Percentiles rank a stretch among this genome's conserved stretches.
Conservation (phyloP, 805 yeast genomes). For the Isabelozyma rhagii region DNA sequence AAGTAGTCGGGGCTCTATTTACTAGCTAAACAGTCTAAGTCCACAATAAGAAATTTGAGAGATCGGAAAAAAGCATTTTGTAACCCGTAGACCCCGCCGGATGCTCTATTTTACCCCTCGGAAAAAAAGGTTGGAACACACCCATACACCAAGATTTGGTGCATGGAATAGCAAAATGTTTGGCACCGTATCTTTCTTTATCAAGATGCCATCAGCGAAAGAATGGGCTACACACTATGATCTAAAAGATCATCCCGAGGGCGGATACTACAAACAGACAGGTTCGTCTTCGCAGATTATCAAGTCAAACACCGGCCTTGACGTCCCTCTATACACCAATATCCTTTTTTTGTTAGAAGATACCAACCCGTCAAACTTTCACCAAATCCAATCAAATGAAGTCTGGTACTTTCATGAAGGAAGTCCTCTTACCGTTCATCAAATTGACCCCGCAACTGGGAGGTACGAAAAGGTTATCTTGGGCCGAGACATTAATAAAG, state of each 20-base stretch:
- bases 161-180: no score
- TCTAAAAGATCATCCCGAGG: constrained; percentile 18
- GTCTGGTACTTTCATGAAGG: constrained; percentile 23
- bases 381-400: constrained; percentile 18
- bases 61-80: no score
- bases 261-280: constrained; percentile 17
- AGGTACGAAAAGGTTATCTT: constrained; percentile 10
- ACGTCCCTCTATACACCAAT: constrained; percentile 18
- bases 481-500: constrained; percentile 12
- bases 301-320: constrained; percentile 15
- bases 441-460: constrained; percentile 15
- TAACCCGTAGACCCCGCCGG: no score
- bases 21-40: no score
- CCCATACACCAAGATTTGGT: no score
- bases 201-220: constrained; percentile 7
- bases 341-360: constrained; percentile 17
- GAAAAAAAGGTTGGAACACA: no score
- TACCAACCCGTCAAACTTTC: constrained; percentile 17
- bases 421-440: constrained; percentile 17
- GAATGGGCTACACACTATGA: constrained; percentile 10
- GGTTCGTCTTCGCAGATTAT: constrained; percentile 7
- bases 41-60: no score
- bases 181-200: no score
- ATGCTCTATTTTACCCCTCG: no score
- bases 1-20: no score